Base-by-base conservation (phyloP, 2,329 filamentous ascomycete species). In the Ophiostoma angusticollis region DNA sequence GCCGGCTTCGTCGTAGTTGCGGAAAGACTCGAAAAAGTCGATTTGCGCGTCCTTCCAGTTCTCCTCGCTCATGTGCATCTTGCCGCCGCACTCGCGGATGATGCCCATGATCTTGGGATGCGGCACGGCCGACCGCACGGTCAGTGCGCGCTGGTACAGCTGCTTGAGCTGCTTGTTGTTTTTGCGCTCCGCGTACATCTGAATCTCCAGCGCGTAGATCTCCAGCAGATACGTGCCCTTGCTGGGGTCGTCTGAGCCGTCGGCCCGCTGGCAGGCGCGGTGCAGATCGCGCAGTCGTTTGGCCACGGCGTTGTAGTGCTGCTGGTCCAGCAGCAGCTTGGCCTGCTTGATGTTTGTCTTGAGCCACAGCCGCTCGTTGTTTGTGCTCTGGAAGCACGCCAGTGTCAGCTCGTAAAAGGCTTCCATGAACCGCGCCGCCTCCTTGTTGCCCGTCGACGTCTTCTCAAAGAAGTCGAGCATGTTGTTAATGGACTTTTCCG, bases 1-100 rank as follows among this genome's bases (percentile, higher is more conserved):
- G 32, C 91, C 91, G 29, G 91, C 91, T 65, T 98, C 91, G 57
- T 98, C 91, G 63, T 96, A 98, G 64, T 95, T 96, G 41, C 87
- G 83, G 67, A 98, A 98, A 1, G 89, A 93, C 59, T 98, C 91
- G 59, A 95, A 95, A 61, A 98, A 98, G 64, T 96, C 91, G 51
- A 79, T 89, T 61, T 96, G 87, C 1, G 91, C 91, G 54, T 87
- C 84, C 58, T 91, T 85, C 91, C 91, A 98, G 58, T 96, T 96
- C 64, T 96, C 91, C 68, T 98, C 91, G 58, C 84, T 91, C 91
- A 98, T 96, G 65, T 96, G 87, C 91, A 98, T 98, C 68, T 98
- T 98, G 51, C 91, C 91, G 53, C 91, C 91, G 57, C 91, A 98
- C 64, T 98, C 91, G 39, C 89, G 81, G 55, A 98, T 98, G 58